These are phyloP conservation scores for Fusarium torulosum DNA, from an alignment of 2,329 filamentous ascomycete species.

Conservation along the genomic window DNA sequence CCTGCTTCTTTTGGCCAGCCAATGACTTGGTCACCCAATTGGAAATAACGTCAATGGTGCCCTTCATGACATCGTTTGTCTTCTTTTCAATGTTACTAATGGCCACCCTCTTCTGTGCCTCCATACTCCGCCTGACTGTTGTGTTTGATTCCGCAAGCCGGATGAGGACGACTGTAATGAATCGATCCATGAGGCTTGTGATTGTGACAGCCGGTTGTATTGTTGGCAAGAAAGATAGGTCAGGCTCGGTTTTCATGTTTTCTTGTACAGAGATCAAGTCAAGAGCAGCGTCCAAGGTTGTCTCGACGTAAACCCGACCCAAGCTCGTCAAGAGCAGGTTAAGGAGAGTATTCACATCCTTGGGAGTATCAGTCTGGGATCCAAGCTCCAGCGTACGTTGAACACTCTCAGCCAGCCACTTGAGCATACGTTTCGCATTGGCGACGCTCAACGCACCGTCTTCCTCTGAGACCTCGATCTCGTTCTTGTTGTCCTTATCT, in stretches of 20 bases:
- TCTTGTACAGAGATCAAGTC: conserved; percentile 84
- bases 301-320: conserved; percentile 83
- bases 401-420: conserved; percentile 96
- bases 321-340: conserved; percentile 87
- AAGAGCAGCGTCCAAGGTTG: conserved; percentile 74
- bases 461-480: conserved; percentile 90
- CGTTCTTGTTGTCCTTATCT: conserved; percentile 80
- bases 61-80: conserved; percentile 72
- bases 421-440: conserved; percentile 98
- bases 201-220: conserved; percentile 88
- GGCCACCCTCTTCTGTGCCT: conserved; percentile 80
- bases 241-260: conserved; percentile 83
- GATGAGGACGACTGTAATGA: conserved; percentile 89
- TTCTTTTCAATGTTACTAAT: conserved; percentile 87
- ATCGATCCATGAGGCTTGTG: conserved; percentile 92
- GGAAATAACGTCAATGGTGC: conserved; percentile 74
- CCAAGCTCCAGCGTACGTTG: conserved; percentile 92
- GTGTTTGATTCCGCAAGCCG: conserved; percentile 90
- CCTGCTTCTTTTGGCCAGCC: conserved; percentile 83
- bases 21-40: conserved; percentile 82
- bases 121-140: conserved; percentile 89
- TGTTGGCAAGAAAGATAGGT: conserved; percentile 83
- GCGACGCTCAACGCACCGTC: conserved; percentile 85
- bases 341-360: conserved; percentile 88
- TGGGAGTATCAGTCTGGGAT: conserved; percentile 87